Percentiles rank a stretch among this genome's conserved stretches.
phyloP scores from a whole-genome alignment of 2,329 filamentous ascomycete genomes.

The Pseudocercospora crystallina region DNA sequence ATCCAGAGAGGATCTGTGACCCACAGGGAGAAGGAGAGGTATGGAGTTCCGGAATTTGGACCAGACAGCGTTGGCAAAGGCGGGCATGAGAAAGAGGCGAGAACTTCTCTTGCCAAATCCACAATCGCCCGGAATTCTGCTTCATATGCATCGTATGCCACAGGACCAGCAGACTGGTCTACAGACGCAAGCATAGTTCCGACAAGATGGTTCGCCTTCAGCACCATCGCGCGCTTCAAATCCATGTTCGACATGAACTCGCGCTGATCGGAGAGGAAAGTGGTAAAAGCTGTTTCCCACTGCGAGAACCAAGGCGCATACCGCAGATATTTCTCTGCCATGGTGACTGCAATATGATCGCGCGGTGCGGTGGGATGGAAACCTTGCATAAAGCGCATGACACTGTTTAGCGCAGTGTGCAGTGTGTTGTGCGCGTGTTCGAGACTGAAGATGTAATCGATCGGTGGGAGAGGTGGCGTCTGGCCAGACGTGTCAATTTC shows the following conservation, averaged over 20 bases:
- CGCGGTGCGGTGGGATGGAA: constrained; percentile 29
- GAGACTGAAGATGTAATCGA: constrained; percentile 32
- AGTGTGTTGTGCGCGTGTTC: constrained; percentile 35
- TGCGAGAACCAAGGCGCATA: constrained; percentile 34
- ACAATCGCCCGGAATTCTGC: constrained; percentile 36
- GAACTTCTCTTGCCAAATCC: constrained; percentile 33
- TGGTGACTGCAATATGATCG: constrained; percentile 32
- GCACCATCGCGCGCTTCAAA: constrained; percentile 36
- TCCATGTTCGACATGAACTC: constrained; percentile 32
- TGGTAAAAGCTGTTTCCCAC: constrained; percentile 33
- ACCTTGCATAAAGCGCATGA: constrained; percentile 36
- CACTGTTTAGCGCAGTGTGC: constrained; percentile 34
- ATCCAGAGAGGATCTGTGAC: constrained; percentile 38
- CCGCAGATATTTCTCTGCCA: constrained; percentile 33
- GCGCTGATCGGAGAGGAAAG: constrained; percentile 27
- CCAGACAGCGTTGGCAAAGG: constrained; percentile 32
- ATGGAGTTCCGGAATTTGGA: constrained; percentile 30
- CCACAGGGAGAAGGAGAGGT: constrained; percentile 35
- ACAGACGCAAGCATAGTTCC: constrained; percentile 34
- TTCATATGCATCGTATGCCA: constrained; percentile 34
- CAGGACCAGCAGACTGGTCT: constrained; percentile 32
- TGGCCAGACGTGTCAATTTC: constrained; percentile 29
- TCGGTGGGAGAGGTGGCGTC: constrained; percentile 27
- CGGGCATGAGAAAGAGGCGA: constrained; percentile 34
- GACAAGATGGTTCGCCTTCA: constrained; percentile 37